Percentiles rank a stretch among this genome's conserved stretches.
phyloP scores from a whole-genome alignment of 2,329 filamentous ascomycete species.

The Seiridium cupressi region DNA sequence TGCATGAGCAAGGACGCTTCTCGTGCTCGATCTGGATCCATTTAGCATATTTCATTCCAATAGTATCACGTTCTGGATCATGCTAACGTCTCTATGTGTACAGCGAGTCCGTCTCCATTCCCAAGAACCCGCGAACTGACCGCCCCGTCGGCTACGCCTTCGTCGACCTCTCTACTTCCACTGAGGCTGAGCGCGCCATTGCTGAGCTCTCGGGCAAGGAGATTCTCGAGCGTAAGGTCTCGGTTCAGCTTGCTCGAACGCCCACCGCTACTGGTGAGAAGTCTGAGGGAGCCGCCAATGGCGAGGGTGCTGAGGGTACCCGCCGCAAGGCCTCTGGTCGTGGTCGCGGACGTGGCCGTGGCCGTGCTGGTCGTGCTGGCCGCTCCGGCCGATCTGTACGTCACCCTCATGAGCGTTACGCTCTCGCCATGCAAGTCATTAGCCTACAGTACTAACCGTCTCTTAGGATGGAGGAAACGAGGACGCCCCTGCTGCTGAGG shows the following conservation, averaged over 20 bases:
- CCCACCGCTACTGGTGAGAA: constrained; percentile 83
- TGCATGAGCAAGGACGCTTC: too few relatives aligned
- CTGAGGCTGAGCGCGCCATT: constrained; percentile 94
- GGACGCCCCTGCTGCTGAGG: constrained; percentile 40
- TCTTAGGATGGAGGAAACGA: constrained; percentile 46
- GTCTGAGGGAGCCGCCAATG: constrained; percentile 66
- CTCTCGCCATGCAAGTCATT: not conserved
- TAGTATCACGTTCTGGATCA: constrained; percentile 24
- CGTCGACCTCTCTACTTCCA: constrained; percentile 92
- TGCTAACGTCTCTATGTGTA: constrained; percentile 10
- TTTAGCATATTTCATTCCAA: too few relatives aligned
- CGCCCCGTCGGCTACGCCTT: constrained; percentile 98
- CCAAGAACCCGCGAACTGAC: constrained; percentile 98
- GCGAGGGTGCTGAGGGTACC: constrained; percentile 69
- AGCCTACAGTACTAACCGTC: constrained; percentile 14
- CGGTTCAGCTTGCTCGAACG: constrained; percentile 97
- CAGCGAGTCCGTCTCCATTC: constrained; percentile 98
- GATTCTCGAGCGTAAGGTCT: constrained; percentile 98
- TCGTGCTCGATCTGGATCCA: too few relatives aligned
- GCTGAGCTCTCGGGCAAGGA: constrained; percentile 94
- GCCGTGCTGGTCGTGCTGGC: constrained; percentile 65
- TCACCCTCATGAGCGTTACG: constrained; percentile 14
- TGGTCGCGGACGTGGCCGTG: constrained; percentile 64
- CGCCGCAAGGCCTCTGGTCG: constrained; percentile 63
- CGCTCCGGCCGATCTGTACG: constrained; percentile 57